Conservation (phyloP, 75 land plant genomes). For the Pinus albicaulis region DNA sequence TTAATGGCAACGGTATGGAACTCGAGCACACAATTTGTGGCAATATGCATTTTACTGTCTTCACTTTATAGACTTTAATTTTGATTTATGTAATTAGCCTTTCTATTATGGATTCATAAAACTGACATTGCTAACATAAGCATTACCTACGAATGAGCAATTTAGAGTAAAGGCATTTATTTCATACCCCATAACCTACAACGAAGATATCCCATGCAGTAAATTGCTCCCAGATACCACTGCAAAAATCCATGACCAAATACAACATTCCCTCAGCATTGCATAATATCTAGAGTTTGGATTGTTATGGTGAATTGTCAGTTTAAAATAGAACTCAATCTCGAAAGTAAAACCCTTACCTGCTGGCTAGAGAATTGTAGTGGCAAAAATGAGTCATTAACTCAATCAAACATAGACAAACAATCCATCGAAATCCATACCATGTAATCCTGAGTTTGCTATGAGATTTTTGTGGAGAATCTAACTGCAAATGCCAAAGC, state of each 20-base stretch:
- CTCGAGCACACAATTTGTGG: background rate
- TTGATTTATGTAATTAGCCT: background rate
- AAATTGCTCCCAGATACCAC: constrained; percentile 75
- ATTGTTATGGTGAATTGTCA: background rate
- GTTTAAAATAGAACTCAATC: background rate
- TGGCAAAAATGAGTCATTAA: constrained; percentile 81
- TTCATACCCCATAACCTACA: constrained; percentile 93
- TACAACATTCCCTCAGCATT: background rate
- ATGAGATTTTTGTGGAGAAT: constrained; percentile 58
- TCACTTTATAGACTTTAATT: background rate
- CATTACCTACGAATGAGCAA: too few species aligned
- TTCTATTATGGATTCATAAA: background rate
- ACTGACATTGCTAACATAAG: too few species aligned
- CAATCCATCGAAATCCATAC: constrained; percentile 85
- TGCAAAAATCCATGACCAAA: constrained; percentile 20
- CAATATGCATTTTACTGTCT: background rate
- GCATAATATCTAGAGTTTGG: background rate
- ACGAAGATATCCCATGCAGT: constrained; percentile 81
- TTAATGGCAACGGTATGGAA: too few species aligned
- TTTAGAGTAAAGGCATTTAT: background rate
- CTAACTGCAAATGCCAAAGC: constrained; percentile 52
- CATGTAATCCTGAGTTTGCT: constrained; percentile 29
- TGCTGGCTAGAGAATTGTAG: constrained; percentile 89
- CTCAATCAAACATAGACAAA: constrained; percentile 81
- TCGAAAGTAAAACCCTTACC: constrained; percentile 34